A percentile compares a stretch with the other conserved stretches of the same genome.
phyloP scores from a whole-genome alignment of 495 filamentous ascomycete genomes.

The Daldinia decipiens region DNA sequence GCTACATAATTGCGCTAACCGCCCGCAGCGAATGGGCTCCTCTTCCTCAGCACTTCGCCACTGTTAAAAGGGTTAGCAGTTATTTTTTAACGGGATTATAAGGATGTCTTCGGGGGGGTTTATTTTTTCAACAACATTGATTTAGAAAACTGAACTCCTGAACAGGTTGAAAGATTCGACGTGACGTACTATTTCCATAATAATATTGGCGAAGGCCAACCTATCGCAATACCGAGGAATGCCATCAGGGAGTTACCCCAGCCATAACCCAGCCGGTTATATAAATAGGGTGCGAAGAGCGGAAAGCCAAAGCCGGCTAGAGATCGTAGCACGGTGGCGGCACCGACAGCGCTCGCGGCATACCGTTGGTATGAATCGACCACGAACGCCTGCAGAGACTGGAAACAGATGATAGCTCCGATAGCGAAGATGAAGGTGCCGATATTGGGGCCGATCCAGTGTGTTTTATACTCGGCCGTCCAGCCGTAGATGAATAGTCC shows the following conservation, averaged over 20 bases:
- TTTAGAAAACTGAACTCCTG: not conserved
- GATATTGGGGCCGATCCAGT: conserved; percentile 81
- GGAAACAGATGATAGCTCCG: conserved; percentile 72
- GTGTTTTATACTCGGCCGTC: conserved; percentile 67
- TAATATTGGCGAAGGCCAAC: conserved; percentile 61
- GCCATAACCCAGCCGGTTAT: conserved; percentile 62
- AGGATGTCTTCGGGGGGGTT: not conserved
- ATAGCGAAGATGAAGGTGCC: conserved; percentile 68
- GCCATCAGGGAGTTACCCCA: conserved; percentile 68
- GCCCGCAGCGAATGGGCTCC: conserved; percentile 74
- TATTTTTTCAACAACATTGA: no score
- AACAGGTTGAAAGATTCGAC: not conserved
- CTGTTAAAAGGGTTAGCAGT: conserved; percentile 4
- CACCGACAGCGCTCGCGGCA: conserved; percentile 77
- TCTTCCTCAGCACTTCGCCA: conserved; percentile 60
- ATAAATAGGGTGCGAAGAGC: conserved; percentile 77
- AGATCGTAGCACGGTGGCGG: conserved; percentile 71
- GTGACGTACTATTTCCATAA: conserved; percentile 56
- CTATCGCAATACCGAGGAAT: conserved; percentile 60
- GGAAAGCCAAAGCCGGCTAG: conserved; percentile 81
- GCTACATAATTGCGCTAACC: not conserved
- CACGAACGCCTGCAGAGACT: conserved; percentile 77
- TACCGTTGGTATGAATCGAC: conserved; percentile 81
- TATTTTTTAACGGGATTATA: not conserved
- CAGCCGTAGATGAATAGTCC: conserved; percentile 81